These are phyloP conservation scores for Alternaria novae-zelandiae DNA, from an alignment of 2,329 filamentous ascomycete species.

Conservation along the genomic window DNA sequence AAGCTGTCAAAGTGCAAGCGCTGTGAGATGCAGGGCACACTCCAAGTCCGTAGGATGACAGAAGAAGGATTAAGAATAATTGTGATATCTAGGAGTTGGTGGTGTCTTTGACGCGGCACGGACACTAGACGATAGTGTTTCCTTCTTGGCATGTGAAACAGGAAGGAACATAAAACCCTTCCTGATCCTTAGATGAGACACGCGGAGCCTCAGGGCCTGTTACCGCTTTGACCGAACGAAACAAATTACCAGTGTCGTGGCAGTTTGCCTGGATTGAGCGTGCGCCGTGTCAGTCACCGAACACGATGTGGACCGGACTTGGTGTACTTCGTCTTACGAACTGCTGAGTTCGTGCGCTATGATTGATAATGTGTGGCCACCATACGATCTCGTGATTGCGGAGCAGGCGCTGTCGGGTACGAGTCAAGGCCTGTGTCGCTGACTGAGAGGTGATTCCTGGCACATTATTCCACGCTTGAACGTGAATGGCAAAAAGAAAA, in stretches of 20 bases:
- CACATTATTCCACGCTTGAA: background rate
- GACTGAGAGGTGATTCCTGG: background rate
- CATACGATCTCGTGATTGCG: background rate
- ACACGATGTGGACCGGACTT: background rate
- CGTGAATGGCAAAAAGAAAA: background rate
- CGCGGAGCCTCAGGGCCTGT: constrained; percentile 22
- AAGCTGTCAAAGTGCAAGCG: constrained; percentile 2
- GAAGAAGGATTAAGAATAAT: background rate
- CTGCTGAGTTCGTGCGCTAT: background rate
- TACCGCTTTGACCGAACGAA: background rate
- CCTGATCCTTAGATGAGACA: constrained; percentile 31
- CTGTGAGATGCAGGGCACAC: constrained; percentile 2
- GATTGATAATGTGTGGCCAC: background rate
- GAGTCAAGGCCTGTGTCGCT: background rate
- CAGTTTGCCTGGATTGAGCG: background rate
- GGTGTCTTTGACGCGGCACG: background rate
- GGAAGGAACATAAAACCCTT: constrained; percentile 25
- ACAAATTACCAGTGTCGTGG: background rate
- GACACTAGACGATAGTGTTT: constrained; percentile 16
- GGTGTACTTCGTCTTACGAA: background rate
- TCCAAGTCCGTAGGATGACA: background rate
- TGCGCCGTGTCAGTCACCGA: background rate
- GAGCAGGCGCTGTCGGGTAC: background rate
- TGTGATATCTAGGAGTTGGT: background rate
- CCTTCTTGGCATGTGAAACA: constrained; percentile 33